phyloP scores from a whole-genome alignment of 2,329 filamentous ascomycete species.

The Bipolaris victoriae region DNA sequence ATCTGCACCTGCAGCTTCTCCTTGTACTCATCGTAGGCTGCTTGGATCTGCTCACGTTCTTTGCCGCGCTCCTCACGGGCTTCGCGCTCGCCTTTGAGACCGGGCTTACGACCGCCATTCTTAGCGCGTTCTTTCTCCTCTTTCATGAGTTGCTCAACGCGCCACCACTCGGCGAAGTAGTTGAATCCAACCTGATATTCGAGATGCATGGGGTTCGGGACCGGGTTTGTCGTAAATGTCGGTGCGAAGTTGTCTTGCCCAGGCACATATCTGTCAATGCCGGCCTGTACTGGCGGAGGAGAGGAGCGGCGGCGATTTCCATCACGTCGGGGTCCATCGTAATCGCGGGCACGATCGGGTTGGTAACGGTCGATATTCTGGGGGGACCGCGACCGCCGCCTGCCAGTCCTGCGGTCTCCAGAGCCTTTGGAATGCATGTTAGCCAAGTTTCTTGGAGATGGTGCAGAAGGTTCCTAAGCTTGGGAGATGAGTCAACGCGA shows the following conservation, averaged over 20 bases:
- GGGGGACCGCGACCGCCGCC: conserved; percentile 73
- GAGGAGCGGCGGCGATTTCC: conserved; percentile 66
- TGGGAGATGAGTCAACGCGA: neutral
- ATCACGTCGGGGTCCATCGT: conserved; percentile 67
- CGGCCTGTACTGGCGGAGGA: conserved; percentile 65
- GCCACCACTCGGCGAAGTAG: conserved; percentile 87
- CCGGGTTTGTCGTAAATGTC: conserved; percentile 65
- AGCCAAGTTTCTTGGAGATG: neutral
- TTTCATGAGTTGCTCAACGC: conserved; percentile 80
- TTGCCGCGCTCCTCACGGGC: conserved; percentile 76
- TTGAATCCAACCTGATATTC: conserved; percentile 85
- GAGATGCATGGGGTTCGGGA: conserved; percentile 73
- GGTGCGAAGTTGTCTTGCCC: conserved; percentile 67
- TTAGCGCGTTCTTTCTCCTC: conserved; percentile 76
- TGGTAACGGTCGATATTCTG: conserved; percentile 77
- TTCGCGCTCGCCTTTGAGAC: conserved; percentile 68
- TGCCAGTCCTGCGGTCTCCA: conserved; percentile 41
- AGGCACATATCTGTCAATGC: conserved; percentile 85
- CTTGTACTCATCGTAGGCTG: conserved; percentile 70
- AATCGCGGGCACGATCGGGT: conserved; percentile 72
- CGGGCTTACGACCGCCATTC: conserved; percentile 71
- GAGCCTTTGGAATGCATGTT: conserved; percentile 22
- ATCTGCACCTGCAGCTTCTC: conserved; percentile 71
- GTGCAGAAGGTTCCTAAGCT: neutral
- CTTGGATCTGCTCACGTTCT: conserved; percentile 78